phyloP scores from a whole-genome alignment of 176 grass and related monocot species.

The Hordeum vulgare region DNA sequence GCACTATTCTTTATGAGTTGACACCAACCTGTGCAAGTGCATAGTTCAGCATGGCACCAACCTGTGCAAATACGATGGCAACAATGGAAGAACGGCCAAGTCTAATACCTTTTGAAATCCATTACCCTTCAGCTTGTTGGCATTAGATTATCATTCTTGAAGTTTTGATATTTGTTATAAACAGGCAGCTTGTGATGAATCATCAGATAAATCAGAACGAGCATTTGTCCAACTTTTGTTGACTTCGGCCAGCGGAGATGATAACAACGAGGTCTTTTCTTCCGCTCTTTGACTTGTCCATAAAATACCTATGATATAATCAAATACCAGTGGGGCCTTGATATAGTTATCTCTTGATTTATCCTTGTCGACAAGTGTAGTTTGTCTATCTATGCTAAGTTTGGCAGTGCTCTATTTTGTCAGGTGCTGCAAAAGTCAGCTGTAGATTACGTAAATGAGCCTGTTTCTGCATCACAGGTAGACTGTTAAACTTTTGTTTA shows the following conservation, averaged over 20 bases:
- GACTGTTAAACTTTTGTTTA: conserved; percentile 5
- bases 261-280: conserved; percentile 66
- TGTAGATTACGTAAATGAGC: conserved; percentile 71
- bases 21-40: not conserved
- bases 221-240: conserved; percentile 83
- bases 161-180: conserved; percentile 17
- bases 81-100: not conserved
- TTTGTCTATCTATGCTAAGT: conserved; percentile 14
- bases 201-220: conserved; percentile 62
- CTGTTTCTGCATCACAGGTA: conserved; percentile 64
- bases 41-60: not conserved
- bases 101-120: not conserved
- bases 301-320: not conserved
- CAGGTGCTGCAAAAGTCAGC: conserved; percentile 84
- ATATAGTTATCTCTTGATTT: conserved; percentile 7
- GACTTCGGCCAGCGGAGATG: conserved; percentile 40
- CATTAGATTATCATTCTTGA: conserved; percentile 17
- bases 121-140: not conserved
- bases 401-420: conserved; percentile 6
- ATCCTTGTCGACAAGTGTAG: not conserved
- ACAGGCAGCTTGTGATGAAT: conserved; percentile 76
- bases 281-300: not conserved
- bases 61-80: not conserved
- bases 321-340: not conserved
- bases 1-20: not conserved